These are phyloP conservation scores for Saccharomyces hybrid DNA, from an alignment of 1,139 yeast species.

Conservation along the genomic window DNA sequence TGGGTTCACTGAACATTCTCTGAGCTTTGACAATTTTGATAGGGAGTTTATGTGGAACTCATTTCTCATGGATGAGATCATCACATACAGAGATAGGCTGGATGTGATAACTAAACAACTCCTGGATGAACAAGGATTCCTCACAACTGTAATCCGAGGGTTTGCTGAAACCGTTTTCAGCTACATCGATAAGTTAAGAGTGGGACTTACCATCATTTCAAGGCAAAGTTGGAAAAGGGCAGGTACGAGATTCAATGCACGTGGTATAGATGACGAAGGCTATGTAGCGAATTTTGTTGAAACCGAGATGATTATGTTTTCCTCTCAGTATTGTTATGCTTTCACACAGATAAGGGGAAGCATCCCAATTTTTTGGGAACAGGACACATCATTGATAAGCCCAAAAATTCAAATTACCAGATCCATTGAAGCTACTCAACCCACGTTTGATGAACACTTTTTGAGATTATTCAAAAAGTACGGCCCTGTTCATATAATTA, in stretches of 20 bases:
- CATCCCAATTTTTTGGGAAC: constrained; percentile 97
- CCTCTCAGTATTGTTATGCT: constrained; percentile 55
- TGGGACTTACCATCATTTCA: constrained; percentile 73
- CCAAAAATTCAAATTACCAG: constrained; percentile 85
- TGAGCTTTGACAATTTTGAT: constrained; percentile 54
- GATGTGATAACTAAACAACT: constrained; percentile 50
- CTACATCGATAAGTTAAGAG: constrained; percentile 43
- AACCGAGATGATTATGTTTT: constrained; percentile 71
- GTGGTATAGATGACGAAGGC: constrained; percentile 95
- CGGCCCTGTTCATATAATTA: constrained; percentile 81
- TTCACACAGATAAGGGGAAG: constrained; percentile 89
- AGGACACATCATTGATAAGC: constrained; percentile 73
- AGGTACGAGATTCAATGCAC: constrained; percentile 86
- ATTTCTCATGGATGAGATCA: constrained; percentile 78
- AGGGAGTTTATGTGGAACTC: constrained; percentile 96
- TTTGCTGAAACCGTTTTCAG: constrained; percentile 73
- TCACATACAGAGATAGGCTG: constrained; percentile 64
- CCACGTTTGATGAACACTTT: constrained; percentile 80
- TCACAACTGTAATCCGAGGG: constrained; percentile 90
- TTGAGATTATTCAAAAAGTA: constrained; percentile 59
- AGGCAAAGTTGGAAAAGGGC: constrained; percentile 95
- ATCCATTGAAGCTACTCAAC: constrained; percentile 86
- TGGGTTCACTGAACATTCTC: constrained; percentile 43
- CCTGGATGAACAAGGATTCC: constrained; percentile 68
- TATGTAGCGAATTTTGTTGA: constrained; percentile 95